Evolutionary conservation across 2,329 filamentous ascomycete genomes (phyloP).

Genomic region (Helicocarpus griseus): DNA sequence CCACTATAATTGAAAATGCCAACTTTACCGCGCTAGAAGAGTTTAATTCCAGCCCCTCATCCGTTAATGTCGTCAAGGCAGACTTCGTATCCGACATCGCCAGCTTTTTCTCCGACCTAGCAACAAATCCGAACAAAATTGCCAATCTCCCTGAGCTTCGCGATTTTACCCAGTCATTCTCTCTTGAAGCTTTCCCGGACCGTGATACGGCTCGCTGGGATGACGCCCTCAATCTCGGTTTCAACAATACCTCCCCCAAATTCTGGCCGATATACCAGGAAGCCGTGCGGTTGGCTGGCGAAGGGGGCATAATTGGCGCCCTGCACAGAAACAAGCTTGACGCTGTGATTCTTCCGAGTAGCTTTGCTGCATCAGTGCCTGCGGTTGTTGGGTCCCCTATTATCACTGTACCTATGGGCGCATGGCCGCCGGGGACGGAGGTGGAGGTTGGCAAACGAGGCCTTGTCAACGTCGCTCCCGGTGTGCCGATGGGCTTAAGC

Average conservation of each 20-base stretch:
- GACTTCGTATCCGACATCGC: conserved; percentile 52
- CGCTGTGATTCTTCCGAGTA: conserved; percentile 52
- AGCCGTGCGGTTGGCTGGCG: conserved; percentile 45
- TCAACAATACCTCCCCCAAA: conserved; percentile 45
- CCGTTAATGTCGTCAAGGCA: conserved; percentile 38
- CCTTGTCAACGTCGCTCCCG: conserved; percentile 46
- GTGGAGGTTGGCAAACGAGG: conserved; percentile 40
- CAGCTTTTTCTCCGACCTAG: neutral
- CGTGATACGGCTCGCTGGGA: conserved; percentile 53
- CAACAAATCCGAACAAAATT: conserved; percentile 48
- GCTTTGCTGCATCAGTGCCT: conserved; percentile 38
- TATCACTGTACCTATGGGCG: conserved; percentile 54
- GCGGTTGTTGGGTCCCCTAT: conserved; percentile 51
- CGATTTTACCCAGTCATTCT: conserved; percentile 45
- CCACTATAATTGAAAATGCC: conserved; percentile 50
- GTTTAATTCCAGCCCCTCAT: conserved; percentile 31
- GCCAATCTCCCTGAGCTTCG: conserved; percentile 42
- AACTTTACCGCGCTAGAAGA: conserved; percentile 47
- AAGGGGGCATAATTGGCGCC: conserved; percentile 52
- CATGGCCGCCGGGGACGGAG: conserved; percentile 40
- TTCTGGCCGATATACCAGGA: conserved; percentile 51
- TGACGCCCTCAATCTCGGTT: conserved; percentile 40
- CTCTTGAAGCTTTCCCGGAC: conserved; percentile 49
- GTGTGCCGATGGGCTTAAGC: conserved; percentile 51
- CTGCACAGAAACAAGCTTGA: conserved; percentile 48